Percentiles rank a stretch among this genome's conserved stretches.
phyloP scores from a whole-genome alignment of 192 early-diverging fungal species.

The Cetraspora pellucida region DNA sequence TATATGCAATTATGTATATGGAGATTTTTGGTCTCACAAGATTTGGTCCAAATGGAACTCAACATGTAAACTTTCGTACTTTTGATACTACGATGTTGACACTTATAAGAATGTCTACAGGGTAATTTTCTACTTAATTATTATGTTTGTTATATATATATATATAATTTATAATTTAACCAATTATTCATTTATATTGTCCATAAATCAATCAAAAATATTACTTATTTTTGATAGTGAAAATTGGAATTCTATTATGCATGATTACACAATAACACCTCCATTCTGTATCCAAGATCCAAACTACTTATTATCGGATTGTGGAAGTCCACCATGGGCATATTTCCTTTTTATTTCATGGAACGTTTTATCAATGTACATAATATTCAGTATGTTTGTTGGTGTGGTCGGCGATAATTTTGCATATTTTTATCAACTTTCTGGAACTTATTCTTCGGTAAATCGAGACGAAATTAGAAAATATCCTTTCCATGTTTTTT shows the following conservation, averaged over 20 bases:
- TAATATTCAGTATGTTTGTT: constrained; percentile 64
- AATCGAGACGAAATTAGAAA: constrained; percentile 62
- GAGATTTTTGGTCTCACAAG: constrained; percentile 64
- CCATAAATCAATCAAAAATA: too few relatives aligned
- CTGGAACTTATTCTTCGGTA: constrained; percentile 57
- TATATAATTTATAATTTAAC: neutral
- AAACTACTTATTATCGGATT: constrained; percentile 56
- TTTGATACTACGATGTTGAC: constrained; percentile 49
- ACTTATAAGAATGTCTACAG: constrained; percentile 58
- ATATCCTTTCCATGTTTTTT: constrained; percentile 42
- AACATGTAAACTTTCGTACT: constrained; percentile 57
- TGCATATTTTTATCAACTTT: constrained; percentile 64
- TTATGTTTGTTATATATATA: neutral
- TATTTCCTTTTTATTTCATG: constrained; percentile 59
- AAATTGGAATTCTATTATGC: constrained; percentile 65
- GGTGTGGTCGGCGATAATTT: constrained; percentile 66
- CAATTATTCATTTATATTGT: too few relatives aligned
- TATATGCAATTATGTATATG: constrained; percentile 63
- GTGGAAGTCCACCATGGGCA: constrained; percentile 56
- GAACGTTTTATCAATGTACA: constrained; percentile 72
- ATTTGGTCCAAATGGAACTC: constrained; percentile 49
- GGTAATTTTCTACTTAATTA: constrained; percentile 42
- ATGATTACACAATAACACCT: constrained; percentile 57
- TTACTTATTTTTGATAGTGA: constrained; percentile 46
- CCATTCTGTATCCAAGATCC: constrained; percentile 52